These are phyloP conservation scores for Tolypocladium tundrense DNA, from an alignment of 2,329 filamentous ascomycete genomes.

Conservation along the genomic window DNA sequence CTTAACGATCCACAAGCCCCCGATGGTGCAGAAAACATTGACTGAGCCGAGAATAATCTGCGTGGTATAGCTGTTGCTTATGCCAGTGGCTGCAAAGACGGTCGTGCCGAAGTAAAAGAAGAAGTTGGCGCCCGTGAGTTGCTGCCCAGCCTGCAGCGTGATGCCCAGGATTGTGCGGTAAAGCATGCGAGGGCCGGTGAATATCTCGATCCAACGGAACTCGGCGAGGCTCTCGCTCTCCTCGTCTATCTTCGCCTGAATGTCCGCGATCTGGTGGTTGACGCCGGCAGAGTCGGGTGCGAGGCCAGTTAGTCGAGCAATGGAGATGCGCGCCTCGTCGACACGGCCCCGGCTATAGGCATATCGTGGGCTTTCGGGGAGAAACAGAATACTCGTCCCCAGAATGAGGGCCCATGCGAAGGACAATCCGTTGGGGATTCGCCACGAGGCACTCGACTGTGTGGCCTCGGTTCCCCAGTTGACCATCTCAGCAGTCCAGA, in stretches of 20 bases:
- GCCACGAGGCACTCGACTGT: constrained; percentile 43
- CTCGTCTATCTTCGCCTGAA: constrained; percentile 38
- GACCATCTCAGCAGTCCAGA: constrained; percentile 47
- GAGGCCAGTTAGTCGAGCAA: constrained; percentile 35
- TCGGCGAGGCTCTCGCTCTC: constrained; percentile 35
- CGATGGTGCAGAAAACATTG: constrained; percentile 57
- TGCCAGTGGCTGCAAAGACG: constrained; percentile 55
- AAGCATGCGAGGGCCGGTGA: constrained; percentile 56
- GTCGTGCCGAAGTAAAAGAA: constrained; percentile 59
- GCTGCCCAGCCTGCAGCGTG: constrained; percentile 53
- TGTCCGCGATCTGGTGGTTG: constrained; percentile 38
- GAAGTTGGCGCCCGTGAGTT: constrained; percentile 59
- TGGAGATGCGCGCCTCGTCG: constrained; percentile 37
- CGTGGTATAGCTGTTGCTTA: constrained; percentile 54
- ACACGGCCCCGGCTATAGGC: constrained; percentile 35
- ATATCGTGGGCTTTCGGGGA: constrained; percentile 45
- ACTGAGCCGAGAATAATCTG: constrained; percentile 59
- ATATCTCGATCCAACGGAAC: constrained; percentile 47
- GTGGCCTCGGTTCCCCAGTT: constrained; percentile 49
- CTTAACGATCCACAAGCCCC: constrained; percentile 55
- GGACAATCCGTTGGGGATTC: constrained; percentile 49
- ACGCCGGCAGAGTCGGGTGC: constrained; percentile 28
- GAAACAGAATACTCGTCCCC: constrained; percentile 36
- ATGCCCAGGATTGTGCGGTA: constrained; percentile 55
- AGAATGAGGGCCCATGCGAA: constrained; percentile 46